phyloP scores from a whole-genome alignment of 768 basidiomycete genomes.

The Rhodotorula babjevae region DNA sequence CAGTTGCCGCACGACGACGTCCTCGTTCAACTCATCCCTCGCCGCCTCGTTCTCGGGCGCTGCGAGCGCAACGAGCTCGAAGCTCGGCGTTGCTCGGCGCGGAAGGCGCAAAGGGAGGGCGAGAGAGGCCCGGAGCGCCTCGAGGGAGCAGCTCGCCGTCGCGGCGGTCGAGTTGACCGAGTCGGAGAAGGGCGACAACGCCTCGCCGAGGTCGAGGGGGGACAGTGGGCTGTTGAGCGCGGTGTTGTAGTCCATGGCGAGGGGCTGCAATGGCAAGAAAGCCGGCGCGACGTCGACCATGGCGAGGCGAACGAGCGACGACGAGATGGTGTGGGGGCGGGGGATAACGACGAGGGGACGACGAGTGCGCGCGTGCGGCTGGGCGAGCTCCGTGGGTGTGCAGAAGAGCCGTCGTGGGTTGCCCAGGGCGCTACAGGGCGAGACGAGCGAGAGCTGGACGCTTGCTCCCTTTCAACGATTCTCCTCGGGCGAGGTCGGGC shows the following conservation, averaged over 20 bases:
- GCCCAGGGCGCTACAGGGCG: too few species aligned
- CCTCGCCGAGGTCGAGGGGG: neutral
- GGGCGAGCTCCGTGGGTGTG: too few species aligned
- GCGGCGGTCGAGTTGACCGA: neutral
- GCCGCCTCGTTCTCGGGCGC: too few species aligned
- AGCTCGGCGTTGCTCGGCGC: neutral
- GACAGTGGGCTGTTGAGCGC: neutral
- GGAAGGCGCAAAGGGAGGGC: constrained; percentile 1
- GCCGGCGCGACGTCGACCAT: constrained; percentile 10
- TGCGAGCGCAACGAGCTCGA: neutral
- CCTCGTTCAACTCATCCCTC: neutral
- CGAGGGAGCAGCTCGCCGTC: constrained; percentile 2
- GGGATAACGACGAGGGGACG: neutral
- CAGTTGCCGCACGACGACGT: neutral
- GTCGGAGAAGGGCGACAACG: too few species aligned
- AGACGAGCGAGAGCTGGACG: neutral
- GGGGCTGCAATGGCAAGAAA: constrained; percentile 16
- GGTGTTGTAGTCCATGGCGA: rapidly evolving
- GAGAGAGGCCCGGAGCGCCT: constrained; percentile 3
- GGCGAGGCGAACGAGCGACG: neutral
- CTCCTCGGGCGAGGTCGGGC: too few species aligned
- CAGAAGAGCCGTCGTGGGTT: too few species aligned
- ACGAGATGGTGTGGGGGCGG: neutral
- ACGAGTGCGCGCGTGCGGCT: too few species aligned
- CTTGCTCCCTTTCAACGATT: too few species aligned